phyloP scores from a whole-genome alignment of 2,329 filamentous ascomycete species.

The Kalmusia sp. region DNA sequence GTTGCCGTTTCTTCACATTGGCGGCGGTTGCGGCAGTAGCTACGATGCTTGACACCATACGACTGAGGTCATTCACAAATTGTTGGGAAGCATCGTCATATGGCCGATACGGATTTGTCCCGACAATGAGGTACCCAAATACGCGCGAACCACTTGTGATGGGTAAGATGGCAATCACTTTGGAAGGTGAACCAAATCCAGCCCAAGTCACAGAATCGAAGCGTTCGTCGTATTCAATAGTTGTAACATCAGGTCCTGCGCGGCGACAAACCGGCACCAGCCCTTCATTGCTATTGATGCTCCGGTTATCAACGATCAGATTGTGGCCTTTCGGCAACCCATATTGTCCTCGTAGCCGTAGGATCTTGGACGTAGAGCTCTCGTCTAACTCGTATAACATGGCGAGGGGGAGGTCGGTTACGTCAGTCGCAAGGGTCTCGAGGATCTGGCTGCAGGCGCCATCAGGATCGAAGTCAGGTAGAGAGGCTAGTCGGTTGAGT shows the following conservation, averaged over 20 bases:
- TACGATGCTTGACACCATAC: conserved; percentile 41
- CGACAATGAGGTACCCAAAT: conserved; percentile 41
- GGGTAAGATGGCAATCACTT: conserved; percentile 35
- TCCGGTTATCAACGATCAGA: conserved; percentile 30
- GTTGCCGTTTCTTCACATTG: conserved; percentile 30
- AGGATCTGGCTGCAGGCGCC: conserved; percentile 35
- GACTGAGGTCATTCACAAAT: conserved; percentile 39
- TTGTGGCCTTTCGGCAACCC: conserved; percentile 36
- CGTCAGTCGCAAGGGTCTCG: conserved; percentile 34
- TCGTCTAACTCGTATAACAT: conserved; percentile 37
- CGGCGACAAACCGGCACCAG: conserved; percentile 37
- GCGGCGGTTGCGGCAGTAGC: conserved; percentile 29
- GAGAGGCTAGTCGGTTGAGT: conserved; percentile 39
- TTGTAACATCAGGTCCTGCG: conserved; percentile 26
- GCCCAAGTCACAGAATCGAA: conserved; percentile 37
- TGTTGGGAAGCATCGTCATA: conserved; percentile 40
- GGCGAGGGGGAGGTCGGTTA: conserved; percentile 37
- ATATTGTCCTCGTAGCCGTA: conserved; percentile 34
- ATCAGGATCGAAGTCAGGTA: conserved; percentile 28
- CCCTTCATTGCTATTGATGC: conserved; percentile 31
- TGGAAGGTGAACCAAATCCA: conserved; percentile 33
- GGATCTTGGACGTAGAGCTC: conserved; percentile 8
- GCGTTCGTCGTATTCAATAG: conserved; percentile 37
- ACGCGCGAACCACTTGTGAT: conserved; percentile 28
- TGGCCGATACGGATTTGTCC: conserved; percentile 44